Base-by-base conservation (phyloP, 169 alveolate genomes). In the Cryptosporidium bovis region DNA sequence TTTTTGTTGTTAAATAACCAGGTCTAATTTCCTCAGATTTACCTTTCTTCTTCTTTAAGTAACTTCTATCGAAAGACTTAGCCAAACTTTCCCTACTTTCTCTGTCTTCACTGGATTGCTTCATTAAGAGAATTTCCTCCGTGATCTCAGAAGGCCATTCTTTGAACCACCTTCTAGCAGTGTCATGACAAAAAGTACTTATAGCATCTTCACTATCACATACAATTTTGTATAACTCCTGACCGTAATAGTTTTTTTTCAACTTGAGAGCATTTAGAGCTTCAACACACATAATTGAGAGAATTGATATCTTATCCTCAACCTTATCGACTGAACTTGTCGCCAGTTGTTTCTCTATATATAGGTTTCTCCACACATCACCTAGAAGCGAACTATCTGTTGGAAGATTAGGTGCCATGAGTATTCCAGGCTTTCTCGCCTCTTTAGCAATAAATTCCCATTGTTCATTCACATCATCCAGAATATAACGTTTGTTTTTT, bases 391-490 rank as follows among this genome's bases (percentile, higher is more conserved):
- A 69, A 24, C 83, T 69, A 1, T 69, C 83, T 24, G 68, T 53
- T 53, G 83, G 83, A n/a, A 69, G 15, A 29, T 65, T 69, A 55
- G 83, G 83, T 0, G 83, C 83, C 48, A n/a, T 53, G 56, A 69
- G 56, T 53, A 69, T 56, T 16, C 83, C 83, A 12, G 83, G 83
- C 16, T 69, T 69, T 56, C 44, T 51, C 8, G 83, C 83, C 15
- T 69, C 83, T 31, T 2, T 69, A 12, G 83, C 83, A 69, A 69
- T 69, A 18, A 69, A 69, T 53, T 51, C 18, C 83, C 83, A 69
- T 55, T 69, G 83, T 18, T 69, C 67, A 69, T 69, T 69, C 2
- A 69, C 83, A 69, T 69, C 55, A 62, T 69, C 83, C 29, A 69
- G 44, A 33, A 33, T 50, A 33, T 51, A 53, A 15, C 51, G 34